These are phyloP conservation scores for Plasmodium ovale DNA, from an alignment of 169 alveolate genomes.

Conservation along the genomic window DNA sequence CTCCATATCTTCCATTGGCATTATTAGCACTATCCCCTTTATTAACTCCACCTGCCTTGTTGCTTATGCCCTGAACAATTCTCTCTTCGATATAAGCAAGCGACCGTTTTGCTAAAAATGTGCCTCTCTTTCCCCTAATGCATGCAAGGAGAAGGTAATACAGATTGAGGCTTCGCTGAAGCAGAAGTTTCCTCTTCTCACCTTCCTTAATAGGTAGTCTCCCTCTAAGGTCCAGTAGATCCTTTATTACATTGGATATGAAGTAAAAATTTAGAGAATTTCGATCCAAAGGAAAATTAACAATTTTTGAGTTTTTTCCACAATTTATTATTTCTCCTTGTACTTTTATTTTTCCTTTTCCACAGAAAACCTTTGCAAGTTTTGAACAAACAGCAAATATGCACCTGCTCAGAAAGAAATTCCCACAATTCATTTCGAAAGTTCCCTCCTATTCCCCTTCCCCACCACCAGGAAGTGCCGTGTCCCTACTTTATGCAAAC, in stretches of 20 bases:
- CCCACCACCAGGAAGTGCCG: too few species aligned
- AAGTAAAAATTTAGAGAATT: slow-evolving; percentile 23
- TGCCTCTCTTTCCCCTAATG: slow-evolving; percentile 18
- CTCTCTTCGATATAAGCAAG: slow-evolving; percentile 41
- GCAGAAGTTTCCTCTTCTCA: not conserved
- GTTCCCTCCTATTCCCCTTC: too few species aligned
- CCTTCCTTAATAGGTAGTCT: not conserved
- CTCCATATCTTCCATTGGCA: too few species aligned
- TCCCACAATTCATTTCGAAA: too few species aligned
- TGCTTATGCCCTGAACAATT: not conserved
- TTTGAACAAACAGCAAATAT: slow-evolving; percentile 22
- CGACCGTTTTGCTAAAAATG: slow-evolving; percentile 2
- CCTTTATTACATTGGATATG: slow-evolving; percentile 34
- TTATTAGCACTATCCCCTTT: too few species aligned
- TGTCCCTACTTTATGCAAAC: too few species aligned
- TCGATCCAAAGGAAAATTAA: slow-evolving; percentile 43
- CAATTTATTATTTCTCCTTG: slow-evolving; percentile 16
- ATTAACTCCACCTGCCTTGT: too few species aligned
- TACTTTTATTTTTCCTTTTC: slow-evolving; percentile 12
- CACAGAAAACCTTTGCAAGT: slow-evolving; percentile 19
- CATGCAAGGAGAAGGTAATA: slow-evolving; percentile 28
- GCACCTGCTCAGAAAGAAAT: slow-evolving; percentile 19
- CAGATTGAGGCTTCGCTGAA: slow-evolving; percentile 36
- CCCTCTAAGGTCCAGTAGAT: not conserved
- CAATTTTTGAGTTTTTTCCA: slow-evolving; percentile 24